A percentile compares a stretch with the other conserved stretches of the same genome.
Evolutionary conservation across 78 protist species (phyloP).

Genomic region (Polysphondylium violaceum): DNA sequence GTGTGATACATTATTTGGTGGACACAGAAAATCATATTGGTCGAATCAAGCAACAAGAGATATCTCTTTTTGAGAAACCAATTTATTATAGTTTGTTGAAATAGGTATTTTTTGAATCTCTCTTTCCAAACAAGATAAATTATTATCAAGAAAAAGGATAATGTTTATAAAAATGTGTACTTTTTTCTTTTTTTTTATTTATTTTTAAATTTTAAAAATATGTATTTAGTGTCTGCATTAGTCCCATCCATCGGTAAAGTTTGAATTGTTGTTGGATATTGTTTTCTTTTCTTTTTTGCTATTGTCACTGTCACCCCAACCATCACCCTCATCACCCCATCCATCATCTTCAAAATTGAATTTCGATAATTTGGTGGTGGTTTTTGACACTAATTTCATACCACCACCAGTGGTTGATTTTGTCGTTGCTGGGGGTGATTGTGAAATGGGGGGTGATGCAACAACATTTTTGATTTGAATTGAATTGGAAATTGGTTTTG

Average conservation of each 20-base stretch:
- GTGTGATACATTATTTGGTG: too few species aligned
- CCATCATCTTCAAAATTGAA: conserved; percentile 30
- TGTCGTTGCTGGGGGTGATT: background rate
- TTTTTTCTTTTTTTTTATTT: background rate
- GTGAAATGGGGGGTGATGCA: too few species aligned
- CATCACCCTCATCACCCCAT: conserved; percentile 23
- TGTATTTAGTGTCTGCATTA: background rate
- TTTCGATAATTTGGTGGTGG: conserved; percentile 30
- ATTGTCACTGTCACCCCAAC: background rate
- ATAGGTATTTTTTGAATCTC: too few species aligned
- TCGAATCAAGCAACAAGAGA: too few species aligned
- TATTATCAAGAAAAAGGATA: background rate
- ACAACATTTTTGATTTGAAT: too few species aligned
- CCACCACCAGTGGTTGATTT: background rate
- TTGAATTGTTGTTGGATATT: background rate
- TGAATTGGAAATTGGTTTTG: background rate
- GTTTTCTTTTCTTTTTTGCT: background rate
- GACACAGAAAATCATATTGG: too few species aligned
- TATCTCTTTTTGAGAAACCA: too few species aligned
- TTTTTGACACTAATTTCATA: background rate
- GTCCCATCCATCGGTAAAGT: too few species aligned
- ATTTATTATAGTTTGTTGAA: too few species aligned
- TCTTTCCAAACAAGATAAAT: background rate
- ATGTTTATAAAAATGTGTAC: background rate
- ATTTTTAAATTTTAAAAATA: background rate